phyloP scores from a whole-genome alignment of 1,284 basidiomycete genomes.

The Ganoderma boninense region DNA sequence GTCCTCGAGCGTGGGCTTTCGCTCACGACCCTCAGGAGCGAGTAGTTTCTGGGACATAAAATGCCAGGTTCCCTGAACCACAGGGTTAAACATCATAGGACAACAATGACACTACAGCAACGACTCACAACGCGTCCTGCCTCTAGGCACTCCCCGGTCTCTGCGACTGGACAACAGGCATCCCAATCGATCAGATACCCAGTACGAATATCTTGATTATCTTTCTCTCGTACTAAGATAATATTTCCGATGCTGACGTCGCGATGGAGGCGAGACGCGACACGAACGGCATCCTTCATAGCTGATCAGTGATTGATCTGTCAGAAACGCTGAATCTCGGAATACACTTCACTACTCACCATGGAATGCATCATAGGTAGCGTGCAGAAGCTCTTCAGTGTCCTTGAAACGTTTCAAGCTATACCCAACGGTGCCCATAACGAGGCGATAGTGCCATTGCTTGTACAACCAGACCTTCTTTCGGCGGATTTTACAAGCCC shows the following conservation, averaged over 20 bases:
- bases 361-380: constrained; percentile 18
- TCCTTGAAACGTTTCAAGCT: constrained; percentile 1
- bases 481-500: not conserved
- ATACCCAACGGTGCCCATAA: constrained; percentile 19
- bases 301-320: not conserved
- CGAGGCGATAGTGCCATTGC: constrained; percentile 20
- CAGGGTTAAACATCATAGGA: not conserved
- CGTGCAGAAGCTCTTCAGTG: constrained; percentile 18
- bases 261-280: constrained; percentile 16
- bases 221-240: constrained; percentile 16
- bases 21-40: not conserved
- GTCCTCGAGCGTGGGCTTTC: constrained; percentile 16
- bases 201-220: not conserved
- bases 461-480: not conserved
- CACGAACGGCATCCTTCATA: constrained; percentile 11
- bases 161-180: constrained; percentile 6
- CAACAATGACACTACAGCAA: not conserved
- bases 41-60: constrained; percentile 17
- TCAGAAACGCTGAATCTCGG: not conserved
- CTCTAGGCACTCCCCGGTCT: constrained; percentile 2
- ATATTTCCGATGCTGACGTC: constrained; percentile 26
- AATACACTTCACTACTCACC: not conserved
- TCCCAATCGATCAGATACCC: constrained; percentile 27
- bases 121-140: not conserved
- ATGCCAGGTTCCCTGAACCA: constrained; percentile 19